Percentiles rank a stretch among this genome's conserved stretches.
Conservation (phyloP, 495 filamentous ascomycete species). For the Lichenothelia convexa region DNA sequence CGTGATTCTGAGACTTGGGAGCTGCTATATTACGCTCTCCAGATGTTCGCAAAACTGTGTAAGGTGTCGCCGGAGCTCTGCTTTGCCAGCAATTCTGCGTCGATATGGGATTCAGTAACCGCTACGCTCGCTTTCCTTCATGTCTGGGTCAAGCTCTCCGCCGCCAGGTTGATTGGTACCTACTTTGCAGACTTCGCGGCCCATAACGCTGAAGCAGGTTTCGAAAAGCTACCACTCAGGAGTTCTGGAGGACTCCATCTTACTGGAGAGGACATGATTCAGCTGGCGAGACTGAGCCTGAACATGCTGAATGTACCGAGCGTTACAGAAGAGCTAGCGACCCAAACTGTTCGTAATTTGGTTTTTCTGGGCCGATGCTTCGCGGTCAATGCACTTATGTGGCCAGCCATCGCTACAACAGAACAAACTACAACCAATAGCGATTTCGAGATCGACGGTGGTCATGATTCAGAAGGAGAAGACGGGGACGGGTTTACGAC, state of each 20-base stretch:
- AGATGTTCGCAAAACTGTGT: conserved; percentile 47
- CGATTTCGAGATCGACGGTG: conserved; percentile 24
- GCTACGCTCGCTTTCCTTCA: conserved; percentile 55
- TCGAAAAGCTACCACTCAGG: conserved; percentile 38
- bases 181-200: conserved; percentile 66
- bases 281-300: conserved; percentile 43
- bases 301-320: conserved; percentile 46
- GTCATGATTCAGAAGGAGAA: conserved; percentile 19
- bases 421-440: conserved; percentile 23
- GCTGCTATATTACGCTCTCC: conserved; percentile 56
- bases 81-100: conserved; percentile 34
- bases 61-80: conserved; percentile 42
- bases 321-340: conserved; percentile 47
- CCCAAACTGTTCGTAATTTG: conserved; percentile 57
- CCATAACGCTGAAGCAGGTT: conserved; percentile 32
- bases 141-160: conserved; percentile 55
- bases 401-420: conserved; percentile 12
- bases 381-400: conserved; percentile 40
- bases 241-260: conserved; percentile 57
- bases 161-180: conserved; percentile 52
- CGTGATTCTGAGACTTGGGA: conserved; percentile 48
- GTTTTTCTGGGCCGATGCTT: conserved; percentile 56
- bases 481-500: conserved; percentile 14
- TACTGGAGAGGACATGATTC: conserved; percentile 40
- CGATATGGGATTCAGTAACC: conserved; percentile 48